These are phyloP conservation scores for Jatropha podagrica DNA, from an alignment of 441 rosid genomes.

Conservation along the genomic window DNA sequence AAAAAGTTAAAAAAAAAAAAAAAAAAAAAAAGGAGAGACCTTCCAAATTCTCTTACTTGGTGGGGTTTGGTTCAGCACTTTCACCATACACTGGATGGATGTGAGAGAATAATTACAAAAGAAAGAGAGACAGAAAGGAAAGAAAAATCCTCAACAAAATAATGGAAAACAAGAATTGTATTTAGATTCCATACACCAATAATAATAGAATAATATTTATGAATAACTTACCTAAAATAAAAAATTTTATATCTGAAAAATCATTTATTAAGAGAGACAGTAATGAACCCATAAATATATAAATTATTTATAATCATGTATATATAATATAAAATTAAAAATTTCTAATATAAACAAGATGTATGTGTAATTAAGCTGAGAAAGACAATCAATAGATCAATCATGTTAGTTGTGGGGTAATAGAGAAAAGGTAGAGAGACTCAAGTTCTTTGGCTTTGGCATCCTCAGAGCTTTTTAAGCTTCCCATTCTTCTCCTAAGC, in stretches of 20 bases:
- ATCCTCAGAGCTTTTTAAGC: constrained; percentile 22
- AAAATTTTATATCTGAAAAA: too few relatives aligned
- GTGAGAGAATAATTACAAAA: constrained; percentile 31
- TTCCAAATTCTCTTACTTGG: constrained; percentile 43
- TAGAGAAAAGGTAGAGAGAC: constrained; percentile 30
- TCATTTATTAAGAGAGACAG: too few relatives aligned
- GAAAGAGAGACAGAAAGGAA: constrained; percentile 26
- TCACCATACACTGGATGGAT: constrained; percentile 32
- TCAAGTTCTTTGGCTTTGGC: constrained; percentile 10
- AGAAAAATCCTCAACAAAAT: constrained; percentile 28
- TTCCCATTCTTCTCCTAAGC: constrained; percentile 24
- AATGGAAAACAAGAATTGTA: constrained; percentile 25
- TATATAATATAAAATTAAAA: too few relatives aligned
- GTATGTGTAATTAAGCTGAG: not conserved
- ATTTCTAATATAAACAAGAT: too few relatives aligned
- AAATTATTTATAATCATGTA: too few relatives aligned
- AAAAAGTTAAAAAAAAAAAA: constrained; percentile 26
- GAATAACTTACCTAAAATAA: too few relatives aligned
- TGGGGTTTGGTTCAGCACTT: constrained; percentile 51
- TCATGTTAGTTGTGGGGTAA: constrained; percentile 34
- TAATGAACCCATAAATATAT: too few relatives aligned
- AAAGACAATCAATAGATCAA: constrained; percentile 27
- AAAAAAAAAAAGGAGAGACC: constrained; percentile 26
- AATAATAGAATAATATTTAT: not conserved
- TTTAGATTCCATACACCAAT: constrained; percentile 25